phyloP scores from a whole-genome alignment of 2,329 filamentous ascomycete species.

The Pestalotiopsis sp. region DNA sequence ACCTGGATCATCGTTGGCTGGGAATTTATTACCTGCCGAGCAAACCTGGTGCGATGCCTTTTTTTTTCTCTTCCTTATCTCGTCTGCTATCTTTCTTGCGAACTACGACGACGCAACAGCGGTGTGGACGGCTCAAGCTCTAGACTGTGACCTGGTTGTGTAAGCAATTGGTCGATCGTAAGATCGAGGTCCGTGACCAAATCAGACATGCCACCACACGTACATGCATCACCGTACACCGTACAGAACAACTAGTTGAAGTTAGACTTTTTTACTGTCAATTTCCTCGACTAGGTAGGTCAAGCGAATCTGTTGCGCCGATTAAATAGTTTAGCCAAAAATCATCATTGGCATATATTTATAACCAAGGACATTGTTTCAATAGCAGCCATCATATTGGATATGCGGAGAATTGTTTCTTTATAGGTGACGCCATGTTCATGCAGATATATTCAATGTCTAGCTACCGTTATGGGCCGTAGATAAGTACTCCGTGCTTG shows the following conservation, averaged over 20 bases:
- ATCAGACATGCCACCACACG: neutral
- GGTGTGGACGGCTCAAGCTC: neutral
- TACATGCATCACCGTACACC: neutral
- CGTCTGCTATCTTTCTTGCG: neutral
- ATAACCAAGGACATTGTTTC: neutral
- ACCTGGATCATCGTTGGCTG: neutral
- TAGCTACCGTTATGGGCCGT: too few species aligned
- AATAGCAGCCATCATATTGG: neutral
- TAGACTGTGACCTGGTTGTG: neutral
- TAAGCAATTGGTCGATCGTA: neutral
- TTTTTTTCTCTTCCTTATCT: neutral
- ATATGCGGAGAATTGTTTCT: neutral
- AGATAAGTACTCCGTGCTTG: neutral
- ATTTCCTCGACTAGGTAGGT: neutral
- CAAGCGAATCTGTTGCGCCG: neutral
- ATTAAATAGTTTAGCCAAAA: neutral
- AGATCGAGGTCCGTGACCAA: neutral
- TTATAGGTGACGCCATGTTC: neutral
- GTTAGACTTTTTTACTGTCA: neutral
- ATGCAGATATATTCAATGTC: neutral
- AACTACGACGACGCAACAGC: neutral
- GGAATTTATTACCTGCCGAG: neutral
- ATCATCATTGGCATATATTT: neutral
- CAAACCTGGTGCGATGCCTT: neutral
- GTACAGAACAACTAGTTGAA: neutral